Evolutionary conservation across 768 basidiomycete species (phyloP), one percentile per base, ranked within the genome.

Genomic region (Pluteus cervinus): DNA sequence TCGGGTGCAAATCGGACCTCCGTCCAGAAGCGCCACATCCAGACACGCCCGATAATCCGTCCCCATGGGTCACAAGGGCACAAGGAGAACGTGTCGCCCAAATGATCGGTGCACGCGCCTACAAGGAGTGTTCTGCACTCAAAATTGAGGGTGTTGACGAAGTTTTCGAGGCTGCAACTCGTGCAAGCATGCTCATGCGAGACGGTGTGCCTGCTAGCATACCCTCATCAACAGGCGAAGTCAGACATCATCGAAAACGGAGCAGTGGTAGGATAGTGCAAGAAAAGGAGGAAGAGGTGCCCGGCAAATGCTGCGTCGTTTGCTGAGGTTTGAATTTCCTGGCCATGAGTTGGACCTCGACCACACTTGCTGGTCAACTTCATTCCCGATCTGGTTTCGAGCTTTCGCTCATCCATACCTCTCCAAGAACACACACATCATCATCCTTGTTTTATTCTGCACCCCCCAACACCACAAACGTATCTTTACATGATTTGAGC

Each of bases 111-210:
- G 94, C 94, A 20, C 76, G 89, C 18, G 85, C 80, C 28, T 98
- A 97, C 69, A 91, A 90, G 57, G 94, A 97, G 57, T 96, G 92
- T 51, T 89, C 86, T 7, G 86, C 91, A 20, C 68, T 93, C 34
- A 85, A 80, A 63, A 86, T 88, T 37, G 82, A 87, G 63, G 91
- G 91, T 37, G 91, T 94, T 10, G 96, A 98, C 59, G 89, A 96
- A 49, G 89, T 97, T 30, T 99, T 98, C 49, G 96, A 99, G 65
- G 86, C 88, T 0, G 96, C 96, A 22, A 98, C 96, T 8, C 71
- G 96, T 29, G 92, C 90, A 30, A 92, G 90, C 55, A 96, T 98
- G 87, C 63, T 98, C 40, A 92, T 94, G 74, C 72, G 92, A 15
- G 91, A 93, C 41, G 86, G 86, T 3, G 83, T 79, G 17, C 75